phyloP scores from a whole-genome alignment of 805 yeast genomes.

The Priceomyces haplophilus region DNA sequence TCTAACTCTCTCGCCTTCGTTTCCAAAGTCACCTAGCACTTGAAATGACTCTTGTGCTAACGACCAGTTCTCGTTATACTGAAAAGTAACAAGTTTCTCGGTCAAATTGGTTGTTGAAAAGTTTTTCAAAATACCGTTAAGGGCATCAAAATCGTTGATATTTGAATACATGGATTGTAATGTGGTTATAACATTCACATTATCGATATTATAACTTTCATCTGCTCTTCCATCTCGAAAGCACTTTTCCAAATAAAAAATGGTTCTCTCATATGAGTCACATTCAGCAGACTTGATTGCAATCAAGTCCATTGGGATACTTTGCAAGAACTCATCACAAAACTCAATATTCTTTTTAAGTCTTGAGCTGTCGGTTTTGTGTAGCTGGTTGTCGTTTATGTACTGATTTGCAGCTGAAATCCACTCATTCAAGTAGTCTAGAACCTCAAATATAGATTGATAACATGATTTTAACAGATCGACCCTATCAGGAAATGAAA shows the following conservation, averaged over 20 bases:
- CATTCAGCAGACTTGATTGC: conserved; percentile 81
- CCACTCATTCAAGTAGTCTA: conserved; percentile 88
- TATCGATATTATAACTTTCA: conserved; percentile 24
- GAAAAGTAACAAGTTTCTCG: conserved; percentile 78
- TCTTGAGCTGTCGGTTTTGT: conserved; percentile 16
- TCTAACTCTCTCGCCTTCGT: conserved; percentile 24
- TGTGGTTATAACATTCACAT: conserved; percentile 42
- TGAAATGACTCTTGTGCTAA: conserved; percentile 83
- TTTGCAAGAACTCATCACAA: conserved; percentile 48
- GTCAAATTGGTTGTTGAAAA: conserved; percentile 66
- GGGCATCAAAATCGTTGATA: conserved; percentile 84
- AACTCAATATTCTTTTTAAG: conserved; percentile 25
- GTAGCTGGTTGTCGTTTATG: conserved; percentile 21
- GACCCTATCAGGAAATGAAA: conserved; percentile 46
- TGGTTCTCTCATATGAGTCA: conserved; percentile 82
- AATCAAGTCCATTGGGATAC: conserved; percentile 64
- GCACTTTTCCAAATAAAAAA: conserved; percentile 79
- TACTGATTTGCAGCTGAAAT: conserved; percentile 36
- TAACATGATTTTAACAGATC: conserved; percentile 65
- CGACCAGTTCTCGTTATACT: conserved; percentile 82
- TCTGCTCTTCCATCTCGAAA: conserved; percentile 39
- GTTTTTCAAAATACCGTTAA: conserved; percentile 77
- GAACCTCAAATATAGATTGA: conserved; percentile 69
- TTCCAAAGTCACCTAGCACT: conserved; percentile 48
- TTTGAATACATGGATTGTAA: conserved; percentile 82